phyloP scores from a whole-genome alignment of 2,329 filamentous ascomycete species.

The Nemania bipapillata region DNA sequence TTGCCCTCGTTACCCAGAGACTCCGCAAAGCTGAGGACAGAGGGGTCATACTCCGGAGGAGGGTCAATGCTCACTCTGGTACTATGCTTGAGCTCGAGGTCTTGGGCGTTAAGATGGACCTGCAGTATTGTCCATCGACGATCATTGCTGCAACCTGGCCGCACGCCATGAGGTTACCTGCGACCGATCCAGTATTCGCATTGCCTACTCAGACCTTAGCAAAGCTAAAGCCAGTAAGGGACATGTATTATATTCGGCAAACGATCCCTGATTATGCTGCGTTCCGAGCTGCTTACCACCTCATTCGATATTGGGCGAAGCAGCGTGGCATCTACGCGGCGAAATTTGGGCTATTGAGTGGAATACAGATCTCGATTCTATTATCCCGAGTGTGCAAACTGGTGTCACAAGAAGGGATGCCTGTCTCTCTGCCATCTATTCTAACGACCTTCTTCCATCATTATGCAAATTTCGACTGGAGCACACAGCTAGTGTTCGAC shows the following conservation, averaged over 20 bases:
- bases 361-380: slow-evolving; percentile 72
- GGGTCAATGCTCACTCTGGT: slow-evolving; percentile 67
- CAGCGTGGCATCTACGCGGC: slow-evolving; percentile 71
- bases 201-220: slow-evolving; percentile 66
- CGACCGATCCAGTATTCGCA: slow-evolving; percentile 65
- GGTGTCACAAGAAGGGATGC: slow-evolving; percentile 53
- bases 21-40: slow-evolving; percentile 59
- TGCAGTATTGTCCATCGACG: slow-evolving; percentile 73
- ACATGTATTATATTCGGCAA: slow-evolving; percentile 68
- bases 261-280: slow-evolving; percentile 68
- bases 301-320: slow-evolving; percentile 71
- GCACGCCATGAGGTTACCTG: slow-evolving; percentile 58
- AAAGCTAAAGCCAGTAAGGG: slow-evolving; percentile 72
- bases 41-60: slow-evolving; percentile 64
- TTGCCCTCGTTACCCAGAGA: slow-evolving; percentile 66
- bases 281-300: slow-evolving; percentile 68
- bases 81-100: slow-evolving; percentile 73
- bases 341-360: slow-evolving; percentile 72
- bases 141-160: slow-evolving; percentile 66
- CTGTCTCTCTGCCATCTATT: slow-evolving; percentile 62
- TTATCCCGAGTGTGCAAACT: slow-evolving; percentile 70
- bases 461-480: slow-evolving; percentile 71
- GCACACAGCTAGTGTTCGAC: slow-evolving; percentile 65
- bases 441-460: slow-evolving; percentile 70
- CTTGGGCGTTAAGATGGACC: slow-evolving; percentile 67